phyloP scores from a whole-genome alignment of 345 rosid species.

The Hypericum androsaemum region DNA sequence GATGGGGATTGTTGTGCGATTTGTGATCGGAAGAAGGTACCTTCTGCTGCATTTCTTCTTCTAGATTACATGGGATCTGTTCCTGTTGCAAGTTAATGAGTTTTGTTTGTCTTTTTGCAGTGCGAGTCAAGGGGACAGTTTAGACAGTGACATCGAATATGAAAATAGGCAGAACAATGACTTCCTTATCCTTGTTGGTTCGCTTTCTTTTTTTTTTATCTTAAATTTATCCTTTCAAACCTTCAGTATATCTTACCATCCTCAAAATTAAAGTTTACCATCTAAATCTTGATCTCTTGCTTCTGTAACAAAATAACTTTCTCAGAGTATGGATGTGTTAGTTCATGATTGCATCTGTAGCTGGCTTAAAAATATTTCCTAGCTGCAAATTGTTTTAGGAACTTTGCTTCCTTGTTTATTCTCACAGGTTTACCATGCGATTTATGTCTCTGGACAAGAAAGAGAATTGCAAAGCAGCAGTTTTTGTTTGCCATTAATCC shows the following conservation, averaged over 20 bases:
- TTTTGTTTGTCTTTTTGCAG: conserved; percentile 30
- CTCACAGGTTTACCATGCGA: conserved; percentile 6
- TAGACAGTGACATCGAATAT: conserved; percentile 31
- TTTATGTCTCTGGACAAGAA: not conserved
- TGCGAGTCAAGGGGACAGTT: conserved; percentile 36
- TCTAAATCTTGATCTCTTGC: no score
- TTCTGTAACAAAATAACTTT: no score
- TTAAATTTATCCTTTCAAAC: not conserved
- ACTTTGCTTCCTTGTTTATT: not conserved
- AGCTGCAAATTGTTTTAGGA: no score
- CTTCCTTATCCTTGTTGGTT: conserved; percentile 42
- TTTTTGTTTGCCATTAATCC: not conserved
- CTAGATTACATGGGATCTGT: conserved; percentile 3
- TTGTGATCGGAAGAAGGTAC: conserved; percentile 92
- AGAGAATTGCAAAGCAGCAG: not conserved
- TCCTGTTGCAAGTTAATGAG: conserved; percentile 5
- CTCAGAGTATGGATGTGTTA: no score
- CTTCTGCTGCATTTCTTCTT: conserved; percentile 4
- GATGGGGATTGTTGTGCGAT: conserved; percentile 65
- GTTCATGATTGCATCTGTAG: no score
- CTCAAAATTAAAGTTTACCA: no score
- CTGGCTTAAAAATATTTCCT: no score
- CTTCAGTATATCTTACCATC: no score
- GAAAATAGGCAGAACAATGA: conserved; percentile 38
- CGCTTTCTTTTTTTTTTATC: conserved; percentile 11